A percentile compares a stretch with the other conserved stretches of the same genome.
These are phyloP conservation scores for Pythium chondricola DNA, from an alignment of 352 stramenopile genomes.

Conservation along the genomic window DNA sequence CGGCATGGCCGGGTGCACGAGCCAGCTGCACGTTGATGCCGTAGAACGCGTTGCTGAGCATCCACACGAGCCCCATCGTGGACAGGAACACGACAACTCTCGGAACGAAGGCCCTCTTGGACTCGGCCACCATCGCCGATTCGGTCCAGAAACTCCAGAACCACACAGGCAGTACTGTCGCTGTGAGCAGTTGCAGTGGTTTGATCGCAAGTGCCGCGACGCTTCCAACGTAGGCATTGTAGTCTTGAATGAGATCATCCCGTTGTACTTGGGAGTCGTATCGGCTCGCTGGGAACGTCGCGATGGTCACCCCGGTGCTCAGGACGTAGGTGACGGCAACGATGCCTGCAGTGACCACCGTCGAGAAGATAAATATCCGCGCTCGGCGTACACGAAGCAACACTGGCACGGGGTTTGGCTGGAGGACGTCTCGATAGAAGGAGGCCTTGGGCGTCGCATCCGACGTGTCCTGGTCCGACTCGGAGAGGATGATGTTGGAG, in stretches of 20 bases:
- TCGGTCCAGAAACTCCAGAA: slow-evolving; percentile 51
- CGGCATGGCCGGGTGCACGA: too few relatives aligned
- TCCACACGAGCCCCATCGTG: slow-evolving; percentile 38
- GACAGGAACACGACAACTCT: slow-evolving; percentile 24
- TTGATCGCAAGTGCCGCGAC: slow-evolving; percentile 29
- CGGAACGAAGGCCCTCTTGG: slow-evolving; percentile 8
- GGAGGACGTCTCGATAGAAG: slow-evolving; percentile 17
- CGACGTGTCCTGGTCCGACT: slow-evolving; percentile 9
- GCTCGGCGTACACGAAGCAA: slow-evolving; percentile 16
- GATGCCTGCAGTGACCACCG: not conserved
- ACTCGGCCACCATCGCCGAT: slow-evolving; percentile 39
- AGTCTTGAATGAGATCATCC: slow-evolving; percentile 15
- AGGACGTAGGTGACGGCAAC: slow-evolving; percentile 10
- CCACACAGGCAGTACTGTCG: slow-evolving; percentile 40
- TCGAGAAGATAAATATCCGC: slow-evolving; percentile 1
- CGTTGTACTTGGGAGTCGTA: not conserved
- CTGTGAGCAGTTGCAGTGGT: slow-evolving; percentile 40
- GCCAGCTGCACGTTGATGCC: slow-evolving; percentile 39
- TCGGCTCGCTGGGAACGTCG: slow-evolving; percentile 1
- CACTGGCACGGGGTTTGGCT: slow-evolving; percentile 20
- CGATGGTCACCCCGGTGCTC: slow-evolving; percentile 3
- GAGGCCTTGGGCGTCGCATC: slow-evolving; percentile 17
- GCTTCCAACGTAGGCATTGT: slow-evolving; percentile 33
- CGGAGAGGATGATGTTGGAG: slow-evolving; percentile 63
- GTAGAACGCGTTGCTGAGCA: slow-evolving; percentile 63